These are phyloP conservation scores for Waltergamsia citrina DNA, from an alignment of 2,329 filamentous ascomycete species.

Conservation along the genomic window DNA sequence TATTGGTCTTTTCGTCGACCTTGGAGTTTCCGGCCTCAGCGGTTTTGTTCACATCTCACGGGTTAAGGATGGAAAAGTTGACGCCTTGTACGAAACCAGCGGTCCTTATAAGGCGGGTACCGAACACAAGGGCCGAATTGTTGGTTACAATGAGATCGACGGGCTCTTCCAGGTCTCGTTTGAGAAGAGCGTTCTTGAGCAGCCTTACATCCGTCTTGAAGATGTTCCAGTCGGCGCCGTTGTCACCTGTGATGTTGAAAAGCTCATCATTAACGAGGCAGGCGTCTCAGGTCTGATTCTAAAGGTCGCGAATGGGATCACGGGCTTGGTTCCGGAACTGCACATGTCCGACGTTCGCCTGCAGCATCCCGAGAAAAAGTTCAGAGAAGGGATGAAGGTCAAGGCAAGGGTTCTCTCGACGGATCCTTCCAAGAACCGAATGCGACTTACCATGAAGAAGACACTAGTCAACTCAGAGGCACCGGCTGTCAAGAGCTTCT, in stretches of 20 bases:
- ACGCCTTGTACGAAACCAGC: conserved; percentile 65
- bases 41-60: conserved; percentile 94
- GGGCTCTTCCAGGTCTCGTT: conserved; percentile 79
- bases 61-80: conserved; percentile 82
- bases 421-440: conserved; percentile 63
- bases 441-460: conserved; percentile 90
- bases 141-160: conserved; percentile 83
- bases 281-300: conserved; percentile 77
- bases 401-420: conserved; percentile 80
- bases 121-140: conserved; percentile 68
- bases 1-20: conserved; percentile 71
- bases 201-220: conserved; percentile 84
- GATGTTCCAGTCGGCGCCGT: conserved; percentile 76
- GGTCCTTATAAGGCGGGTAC: conserved; percentile 74
- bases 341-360: conserved; percentile 84
- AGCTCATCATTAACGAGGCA: conserved; percentile 67
- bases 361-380: conserved; percentile 93
- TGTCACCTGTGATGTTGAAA: conserved; percentile 76
- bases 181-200: conserved; percentile 71
- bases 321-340: conserved; percentile 77
- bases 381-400: conserved; percentile 75
- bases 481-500: conserved; percentile 67
- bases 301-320: conserved; percentile 76
- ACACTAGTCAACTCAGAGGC: conserved; percentile 84
- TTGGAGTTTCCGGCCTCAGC: conserved; percentile 53